These are phyloP conservation scores for Morella rubra DNA, from an alignment of 306 rosid species.

Conservation along the genomic window DNA sequence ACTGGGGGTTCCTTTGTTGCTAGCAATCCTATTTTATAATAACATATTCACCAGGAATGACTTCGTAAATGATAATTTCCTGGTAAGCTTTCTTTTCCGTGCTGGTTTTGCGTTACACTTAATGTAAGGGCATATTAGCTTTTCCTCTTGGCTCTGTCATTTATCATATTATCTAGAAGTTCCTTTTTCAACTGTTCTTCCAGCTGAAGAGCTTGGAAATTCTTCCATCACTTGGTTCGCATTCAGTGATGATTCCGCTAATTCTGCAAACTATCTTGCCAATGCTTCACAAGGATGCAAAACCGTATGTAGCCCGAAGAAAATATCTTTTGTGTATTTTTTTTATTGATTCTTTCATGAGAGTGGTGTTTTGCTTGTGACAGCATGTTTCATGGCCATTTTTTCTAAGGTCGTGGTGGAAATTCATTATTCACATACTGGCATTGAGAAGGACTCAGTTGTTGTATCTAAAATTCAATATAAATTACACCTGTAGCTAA, in stretches of 20 bases:
- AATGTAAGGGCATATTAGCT: slow-evolving; percentile 14
- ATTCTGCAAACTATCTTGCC: slow-evolving; percentile 86
- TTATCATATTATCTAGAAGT: slow-evolving; percentile 12
- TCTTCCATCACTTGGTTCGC: slow-evolving; percentile 90
- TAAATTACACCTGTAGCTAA: background rate
- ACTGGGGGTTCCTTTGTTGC: slow-evolving; percentile 77
- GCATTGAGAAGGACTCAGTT: slow-evolving; percentile 10
- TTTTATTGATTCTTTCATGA: slow-evolving; percentile 8
- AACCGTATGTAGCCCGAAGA: slow-evolving; percentile 55
- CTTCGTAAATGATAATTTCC: slow-evolving; percentile 49
- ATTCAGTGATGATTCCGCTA: slow-evolving; percentile 84
- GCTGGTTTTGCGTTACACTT: slow-evolving; percentile 15
- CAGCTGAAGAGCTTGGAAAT: slow-evolving; percentile 75
- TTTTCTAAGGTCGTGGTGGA: slow-evolving; percentile 2
- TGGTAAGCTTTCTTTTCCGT: slow-evolving; percentile 53
- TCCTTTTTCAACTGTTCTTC: slow-evolving; percentile 37
- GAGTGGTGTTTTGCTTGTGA: slow-evolving; percentile 12
- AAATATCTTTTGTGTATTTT: slow-evolving; percentile 19
- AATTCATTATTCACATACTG: slow-evolving; percentile 15
- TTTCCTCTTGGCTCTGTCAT: slow-evolving; percentile 19
- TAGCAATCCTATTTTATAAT: slow-evolving; percentile 69
- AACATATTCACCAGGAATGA: slow-evolving; percentile 70
- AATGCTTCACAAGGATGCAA: slow-evolving; percentile 78
- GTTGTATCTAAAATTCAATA: background rate
- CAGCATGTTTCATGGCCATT: slow-evolving; percentile 17